Conservation (phyloP, 225 moss, liverwort and hornwort species). For the Ulota crispa region DNA sequence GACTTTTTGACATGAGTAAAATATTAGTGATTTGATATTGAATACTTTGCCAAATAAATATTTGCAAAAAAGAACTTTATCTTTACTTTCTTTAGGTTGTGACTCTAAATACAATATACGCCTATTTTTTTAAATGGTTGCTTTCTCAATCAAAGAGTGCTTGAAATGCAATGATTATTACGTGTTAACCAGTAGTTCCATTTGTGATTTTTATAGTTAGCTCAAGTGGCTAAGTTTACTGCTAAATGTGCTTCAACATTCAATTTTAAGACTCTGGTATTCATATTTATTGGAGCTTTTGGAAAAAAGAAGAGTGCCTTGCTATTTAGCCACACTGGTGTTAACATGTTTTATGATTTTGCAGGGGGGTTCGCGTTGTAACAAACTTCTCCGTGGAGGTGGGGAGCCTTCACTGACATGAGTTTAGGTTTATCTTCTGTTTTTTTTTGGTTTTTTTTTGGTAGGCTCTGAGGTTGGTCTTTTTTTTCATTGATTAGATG, state of each 20-base stretch:
- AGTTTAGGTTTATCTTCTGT: slow-evolving; percentile 24
- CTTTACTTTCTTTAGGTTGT: neutral
- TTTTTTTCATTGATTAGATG: slow-evolving; percentile 17
- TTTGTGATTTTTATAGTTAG: too few relatives aligned
- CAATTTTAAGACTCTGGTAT: too few relatives aligned
- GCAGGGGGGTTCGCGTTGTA: slow-evolving; percentile 27
- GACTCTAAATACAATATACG: neutral
- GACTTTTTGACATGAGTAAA: too few relatives aligned
- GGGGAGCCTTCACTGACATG: slow-evolving; percentile 23
- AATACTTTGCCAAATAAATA: too few relatives aligned
- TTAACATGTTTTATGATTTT: slow-evolving; percentile 12
- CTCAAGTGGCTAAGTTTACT: too few relatives aligned
- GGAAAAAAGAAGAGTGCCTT: too few relatives aligned
- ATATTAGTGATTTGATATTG: too few relatives aligned
- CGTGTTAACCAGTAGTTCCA: neutral
- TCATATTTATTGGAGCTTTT: too few relatives aligned
- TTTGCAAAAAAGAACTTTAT: too few relatives aligned
- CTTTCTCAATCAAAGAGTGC: neutral
- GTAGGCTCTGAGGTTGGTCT: slow-evolving; percentile 16
- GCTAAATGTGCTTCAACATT: too few relatives aligned
- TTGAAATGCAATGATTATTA: neutral
- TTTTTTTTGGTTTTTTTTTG: neutral
- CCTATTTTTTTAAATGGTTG: neutral
- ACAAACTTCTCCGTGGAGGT: slow-evolving; percentile 20
- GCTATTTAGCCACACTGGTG: neutral